A percentile compares a stretch with the other conserved stretches of the same genome.
phyloP scores from a whole-genome alignment of 495 filamentous ascomycete genomes.

The Clavariopsis aquatica region DNA sequence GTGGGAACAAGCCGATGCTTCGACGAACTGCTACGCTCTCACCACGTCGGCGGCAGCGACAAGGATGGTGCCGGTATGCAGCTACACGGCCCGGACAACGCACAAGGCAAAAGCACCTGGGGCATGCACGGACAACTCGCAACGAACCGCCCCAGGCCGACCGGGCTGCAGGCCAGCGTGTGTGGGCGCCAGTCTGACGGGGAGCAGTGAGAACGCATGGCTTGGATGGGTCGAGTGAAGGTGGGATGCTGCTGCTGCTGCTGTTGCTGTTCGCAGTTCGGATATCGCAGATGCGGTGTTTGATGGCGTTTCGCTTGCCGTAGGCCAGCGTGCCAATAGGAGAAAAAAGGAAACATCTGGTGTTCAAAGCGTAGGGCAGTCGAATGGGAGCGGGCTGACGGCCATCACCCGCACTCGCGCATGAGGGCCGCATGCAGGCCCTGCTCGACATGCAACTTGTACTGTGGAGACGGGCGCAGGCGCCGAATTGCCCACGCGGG shows the following conservation, averaged over 20 bases:
- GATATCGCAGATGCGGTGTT: not conserved
- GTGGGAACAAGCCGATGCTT: not conserved
- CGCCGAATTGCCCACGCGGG: no score
- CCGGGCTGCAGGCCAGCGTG: conserved; percentile 18
- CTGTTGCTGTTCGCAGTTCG: not conserved
- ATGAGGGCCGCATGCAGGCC: not conserved
- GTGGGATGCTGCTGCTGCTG: no score
- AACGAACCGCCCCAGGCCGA: conserved; percentile 14
- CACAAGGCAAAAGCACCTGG: conserved; percentile 22
- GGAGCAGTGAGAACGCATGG: conserved; percentile 7
- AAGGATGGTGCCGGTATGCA: conserved; percentile 11
- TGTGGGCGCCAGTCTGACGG: conserved; percentile 9
- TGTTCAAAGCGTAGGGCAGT: conserved; percentile 27
- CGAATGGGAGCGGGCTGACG: conserved; percentile 25
- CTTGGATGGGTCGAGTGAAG: not conserved
- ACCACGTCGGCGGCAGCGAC: conserved; percentile 29
- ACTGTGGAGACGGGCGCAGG: no score
- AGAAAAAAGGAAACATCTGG: conserved; percentile 29
- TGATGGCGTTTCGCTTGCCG: not conserved
- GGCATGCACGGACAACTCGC: conserved; percentile 38
- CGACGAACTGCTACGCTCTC: conserved; percentile 5
- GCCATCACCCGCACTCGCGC: conserved; percentile 18
- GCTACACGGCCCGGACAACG: conserved; percentile 17
- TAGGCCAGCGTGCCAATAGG: conserved; percentile 29
- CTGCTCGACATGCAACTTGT: not conserved